Conservation (phyloP, 2,329 filamentous ascomycete genomes). For the Xylariaceae sp. region DNA sequence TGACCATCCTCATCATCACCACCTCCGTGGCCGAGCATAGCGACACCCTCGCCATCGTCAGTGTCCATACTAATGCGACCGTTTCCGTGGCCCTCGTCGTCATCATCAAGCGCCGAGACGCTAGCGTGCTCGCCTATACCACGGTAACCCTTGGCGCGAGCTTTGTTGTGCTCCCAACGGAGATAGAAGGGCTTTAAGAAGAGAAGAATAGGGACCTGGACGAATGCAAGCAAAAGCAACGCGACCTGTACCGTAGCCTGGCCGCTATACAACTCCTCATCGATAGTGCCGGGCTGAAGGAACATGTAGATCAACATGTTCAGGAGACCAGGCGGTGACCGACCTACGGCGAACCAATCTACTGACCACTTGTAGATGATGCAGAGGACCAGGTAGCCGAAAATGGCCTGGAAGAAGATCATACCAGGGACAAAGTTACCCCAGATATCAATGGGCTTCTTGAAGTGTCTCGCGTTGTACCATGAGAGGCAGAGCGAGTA, state of each 20-base stretch:
- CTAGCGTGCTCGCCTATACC: constrained; percentile 84
- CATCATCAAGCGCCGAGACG: constrained; percentile 84
- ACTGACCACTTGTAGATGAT: constrained; percentile 97
- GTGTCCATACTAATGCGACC: constrained; percentile 62
- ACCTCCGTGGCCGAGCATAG: constrained; percentile 40
- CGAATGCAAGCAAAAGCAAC: constrained; percentile 73
- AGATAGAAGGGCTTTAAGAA: constrained; percentile 96
- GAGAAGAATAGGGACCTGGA: constrained; percentile 83
- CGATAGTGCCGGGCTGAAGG: constrained; percentile 70
- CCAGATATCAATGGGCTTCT: constrained; percentile 90
- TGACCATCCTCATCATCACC: constrained; percentile 75
- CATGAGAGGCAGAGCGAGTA: constrained; percentile 92
- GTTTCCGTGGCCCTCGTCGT: constrained; percentile 61
- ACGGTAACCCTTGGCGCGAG: constrained; percentile 82
- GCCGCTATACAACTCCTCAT: constrained; percentile 70
- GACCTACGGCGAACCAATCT: constrained; percentile 66
- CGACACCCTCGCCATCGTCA: constrained; percentile 59
- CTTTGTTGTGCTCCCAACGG: constrained; percentile 85
- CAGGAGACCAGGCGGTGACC: constrained; percentile 75
- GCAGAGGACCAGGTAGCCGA: constrained; percentile 88
- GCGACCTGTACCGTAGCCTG: constrained; percentile 72
- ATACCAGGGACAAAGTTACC: constrained; percentile 96
- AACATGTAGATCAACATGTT: constrained; percentile 99
- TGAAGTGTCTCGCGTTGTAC: constrained; percentile 92
- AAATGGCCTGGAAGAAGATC: constrained; percentile 99